Percentiles rank a stretch among this genome's conserved stretches.
phyloP scores from a whole-genome alignment of 2,329 filamentous ascomycete genomes.

The Colletotrichum godetiae region DNA sequence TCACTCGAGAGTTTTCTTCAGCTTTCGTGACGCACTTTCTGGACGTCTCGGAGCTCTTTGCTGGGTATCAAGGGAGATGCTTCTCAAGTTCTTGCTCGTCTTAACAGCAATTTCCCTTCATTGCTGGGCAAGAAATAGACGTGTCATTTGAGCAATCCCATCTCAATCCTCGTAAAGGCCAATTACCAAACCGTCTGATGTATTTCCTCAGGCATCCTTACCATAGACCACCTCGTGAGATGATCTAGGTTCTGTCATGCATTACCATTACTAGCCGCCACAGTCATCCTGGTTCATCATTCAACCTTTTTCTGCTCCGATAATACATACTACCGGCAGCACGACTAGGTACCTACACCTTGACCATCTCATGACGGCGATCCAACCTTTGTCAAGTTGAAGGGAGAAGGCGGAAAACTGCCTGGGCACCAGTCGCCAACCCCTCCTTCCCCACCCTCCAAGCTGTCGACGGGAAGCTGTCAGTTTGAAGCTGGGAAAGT shows the following conservation, averaged over 20 bases:
- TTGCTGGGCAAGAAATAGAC: background rate
- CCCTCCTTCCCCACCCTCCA: background rate
- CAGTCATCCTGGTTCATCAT: background rate
- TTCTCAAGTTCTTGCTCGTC: too few species aligned
- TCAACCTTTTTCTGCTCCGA: background rate
- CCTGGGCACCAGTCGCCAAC: too few species aligned
- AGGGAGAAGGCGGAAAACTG: too few species aligned
- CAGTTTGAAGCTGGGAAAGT: background rate
- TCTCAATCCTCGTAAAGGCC: background rate
- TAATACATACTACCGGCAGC: background rate
- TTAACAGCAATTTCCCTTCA: background rate
- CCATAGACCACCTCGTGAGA: background rate
- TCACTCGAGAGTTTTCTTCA: too few species aligned
- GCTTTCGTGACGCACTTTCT: too few species aligned
- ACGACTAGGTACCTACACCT: background rate
- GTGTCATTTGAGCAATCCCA: background rate
- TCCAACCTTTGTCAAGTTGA: too few species aligned
- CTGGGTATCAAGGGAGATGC: background rate
- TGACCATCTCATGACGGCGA: background rate
- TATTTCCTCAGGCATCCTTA: background rate
- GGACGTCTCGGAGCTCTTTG: background rate
- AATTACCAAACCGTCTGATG: background rate
- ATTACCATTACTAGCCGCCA: constrained; percentile 5
- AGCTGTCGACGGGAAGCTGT: background rate
- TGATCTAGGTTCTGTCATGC: background rate